Evolutionary conservation across 2,329 filamentous ascomycete species (phyloP), one percentile per base, ranked within the genome.

Genomic region (Claviceps maximensis): DNA sequence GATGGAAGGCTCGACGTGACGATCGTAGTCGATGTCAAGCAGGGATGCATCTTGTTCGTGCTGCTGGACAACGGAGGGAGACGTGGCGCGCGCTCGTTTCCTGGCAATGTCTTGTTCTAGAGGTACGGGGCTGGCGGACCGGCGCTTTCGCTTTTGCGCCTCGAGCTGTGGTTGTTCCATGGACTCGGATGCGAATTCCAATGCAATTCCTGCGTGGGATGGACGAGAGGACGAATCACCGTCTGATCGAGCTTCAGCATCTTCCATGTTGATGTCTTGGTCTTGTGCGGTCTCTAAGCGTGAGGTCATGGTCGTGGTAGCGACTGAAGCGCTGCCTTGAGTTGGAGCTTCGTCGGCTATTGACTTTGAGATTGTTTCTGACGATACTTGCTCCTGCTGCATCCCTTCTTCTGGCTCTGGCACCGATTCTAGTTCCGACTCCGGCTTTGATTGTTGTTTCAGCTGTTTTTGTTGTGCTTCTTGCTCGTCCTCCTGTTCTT

Each of bases 71-170:
- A 25, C 21, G 2, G 36, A 25, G 13, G 21, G 25, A 27, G 10
- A 17, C 40, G 42, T 10, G 13, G 74, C 67, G 58, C 75, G 77
- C 12, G 73, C 68, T 56, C 77, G 80, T 63, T 85, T 85, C 50
- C 69, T 71, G 46, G 74, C 71, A 21, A 47, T 66, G 15, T 78
- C 75, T 53, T 80, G 74, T 25, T 71, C 68, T 10, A 72, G 75
- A 9, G 78, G 78, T 21, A 76, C 71, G 38, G 83, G 83, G 53
- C 76, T 86, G 53, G 74, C 72, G 45, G 82, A 87, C 59, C 82
- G 75, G 59, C 82, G 79, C 65, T 86, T 87, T 56, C 83, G 75
- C 66, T 84, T 86, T 59, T 79, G 78, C 42, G 71, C 71, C 58
- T 83, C 80, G 56, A 46, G 47, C 13, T 21, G 17, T 21, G 50